Evolutionary conservation across 495 filamentous ascomycete genomes (phyloP), one percentile per base, ranked within the genome.

Genomic region (Penicillium manginii): DNA sequence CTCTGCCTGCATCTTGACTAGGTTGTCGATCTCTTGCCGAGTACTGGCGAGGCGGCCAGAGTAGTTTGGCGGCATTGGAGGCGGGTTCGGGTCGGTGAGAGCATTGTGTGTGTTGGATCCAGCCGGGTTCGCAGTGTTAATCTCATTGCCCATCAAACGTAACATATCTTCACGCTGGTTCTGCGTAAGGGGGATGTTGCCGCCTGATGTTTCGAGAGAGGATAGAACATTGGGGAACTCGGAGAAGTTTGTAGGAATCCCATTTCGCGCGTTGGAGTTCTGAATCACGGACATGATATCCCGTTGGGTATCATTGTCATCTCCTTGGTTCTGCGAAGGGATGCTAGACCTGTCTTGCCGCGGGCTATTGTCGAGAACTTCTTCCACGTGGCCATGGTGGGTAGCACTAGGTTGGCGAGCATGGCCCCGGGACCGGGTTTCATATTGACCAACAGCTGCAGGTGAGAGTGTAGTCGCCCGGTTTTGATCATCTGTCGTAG

Each of bases 231-330:
- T 83, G 6, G 89, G 84, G 54, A 96, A 88, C 63, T 96, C 88
- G 55, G 78, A 74, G 39, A 80, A 79, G 58, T 71, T 77, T 11
- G 79, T 78, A 47, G 71, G 72, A 60, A 73, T 73, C 31, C 74
- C 74, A 56, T 78, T 82, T 47, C 78, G 84, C 37, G 88, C 87
- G 68, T 92, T 93, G 54, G 88, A 83, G 61, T 88, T 88, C 50
- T 92, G 87, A 64, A 96, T 93, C 52, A 93, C 83, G 60, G 88
- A 91, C 85, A 96, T 90, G 77, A 97, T 96, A 58, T 90, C 87
- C 35, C 87, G 83, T 55, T 86, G 83, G 19, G 85, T 79, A 49
- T 61, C 57, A 33, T 51, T 55, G 45, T 73, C 65, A 12, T 74
- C 63, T 10, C 21, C 29, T 63, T 61, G 48, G 26, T 66, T 59